Evolutionary conservation across 108 stramenopile genomes (phyloP), one percentile per base, ranked within the genome.

Genomic region (Fistulifera pelliculosa): DNA sequence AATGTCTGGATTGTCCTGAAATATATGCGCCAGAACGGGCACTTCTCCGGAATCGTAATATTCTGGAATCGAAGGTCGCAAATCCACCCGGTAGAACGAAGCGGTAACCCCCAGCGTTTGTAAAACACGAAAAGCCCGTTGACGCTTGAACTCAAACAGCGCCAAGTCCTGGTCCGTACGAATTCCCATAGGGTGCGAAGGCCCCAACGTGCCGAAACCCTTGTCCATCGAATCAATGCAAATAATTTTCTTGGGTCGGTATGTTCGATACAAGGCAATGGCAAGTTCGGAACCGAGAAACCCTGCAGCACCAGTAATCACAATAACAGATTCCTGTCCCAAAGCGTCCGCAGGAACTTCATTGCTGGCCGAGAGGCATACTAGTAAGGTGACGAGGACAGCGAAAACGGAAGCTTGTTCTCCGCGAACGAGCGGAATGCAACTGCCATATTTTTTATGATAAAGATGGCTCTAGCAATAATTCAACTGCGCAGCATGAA

Each of bases 31-130:
- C 47, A 90, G 56, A 26, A 90, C 64, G 6, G 88, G 82, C 0
- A 84, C 62, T 68, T 78, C 84, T 11, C 81, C 81, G 47, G 73
- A 48, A 52, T 84, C 82, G 47, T 76, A 80, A 60, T 81, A 90
- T 78, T 90, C 82, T n/a, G 88, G 88, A 62, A 90, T 79, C 54
- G 72, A 70, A 1, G 88, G 88, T 42, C 81, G 69, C 64, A 90
- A 75, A 56, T 90, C 88, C 0, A 70, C 72, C 7, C 83, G 52
- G 49, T 86, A 90, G 50, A 90, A 90, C 5, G 42, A 38, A 0
- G 42, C 49, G 12, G 15, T 40, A 18, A 41, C 18, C 26, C 69
- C 73, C 38, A 74, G 25, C 5, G 68, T 65, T 52, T 90, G 88
- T 54, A 84, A 64, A 3, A 90, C 60, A 5, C 69, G 73, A 77